Evolutionary conservation across 2,329 filamentous ascomycete species (phyloP).

Genomic region (Boeremia lycopersici): DNA sequence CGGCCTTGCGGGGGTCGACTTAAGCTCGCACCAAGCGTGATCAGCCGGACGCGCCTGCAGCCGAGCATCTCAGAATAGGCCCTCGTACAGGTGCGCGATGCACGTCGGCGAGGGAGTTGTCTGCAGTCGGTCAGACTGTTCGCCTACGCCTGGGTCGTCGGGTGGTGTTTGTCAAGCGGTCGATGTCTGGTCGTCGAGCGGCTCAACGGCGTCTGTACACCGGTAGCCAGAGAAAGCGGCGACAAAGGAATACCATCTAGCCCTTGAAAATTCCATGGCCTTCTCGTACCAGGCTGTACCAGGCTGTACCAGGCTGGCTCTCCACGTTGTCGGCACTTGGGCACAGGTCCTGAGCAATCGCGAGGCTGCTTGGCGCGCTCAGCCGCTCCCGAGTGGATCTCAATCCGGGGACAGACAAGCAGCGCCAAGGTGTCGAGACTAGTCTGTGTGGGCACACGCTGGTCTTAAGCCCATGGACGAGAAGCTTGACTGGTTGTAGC

Average conservation of each 20-base stretch:
- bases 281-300: neutral
- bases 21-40: constrained; percentile 2
- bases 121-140: neutral
- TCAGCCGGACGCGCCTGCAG: neutral
- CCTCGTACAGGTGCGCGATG: constrained; percentile 5
- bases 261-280: neutral
- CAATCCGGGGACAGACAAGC: constrained; percentile 7
- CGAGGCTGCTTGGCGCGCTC: constrained; percentile 11
- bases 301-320: neutral
- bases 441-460: neutral
- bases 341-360: constrained; percentile 1
- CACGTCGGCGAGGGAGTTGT: neutral
- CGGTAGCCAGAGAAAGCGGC: neutral
- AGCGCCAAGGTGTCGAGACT: constrained; percentile 17
- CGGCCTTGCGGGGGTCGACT: neutral
- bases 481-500: constrained; percentile 10
- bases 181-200: neutral
- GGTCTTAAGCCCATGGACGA: neutral
- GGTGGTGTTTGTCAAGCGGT: neutral
- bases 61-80: constrained; percentile 13
- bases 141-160: neutral
- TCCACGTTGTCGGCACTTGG: constrained; percentile 1
- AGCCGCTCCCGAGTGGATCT: constrained; percentile 15
- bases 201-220: neutral
- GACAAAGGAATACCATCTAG: neutral